phyloP scores from a whole-genome alignment of 2,329 filamentous ascomycete species.

The Calonectria hongkongensis region DNA sequence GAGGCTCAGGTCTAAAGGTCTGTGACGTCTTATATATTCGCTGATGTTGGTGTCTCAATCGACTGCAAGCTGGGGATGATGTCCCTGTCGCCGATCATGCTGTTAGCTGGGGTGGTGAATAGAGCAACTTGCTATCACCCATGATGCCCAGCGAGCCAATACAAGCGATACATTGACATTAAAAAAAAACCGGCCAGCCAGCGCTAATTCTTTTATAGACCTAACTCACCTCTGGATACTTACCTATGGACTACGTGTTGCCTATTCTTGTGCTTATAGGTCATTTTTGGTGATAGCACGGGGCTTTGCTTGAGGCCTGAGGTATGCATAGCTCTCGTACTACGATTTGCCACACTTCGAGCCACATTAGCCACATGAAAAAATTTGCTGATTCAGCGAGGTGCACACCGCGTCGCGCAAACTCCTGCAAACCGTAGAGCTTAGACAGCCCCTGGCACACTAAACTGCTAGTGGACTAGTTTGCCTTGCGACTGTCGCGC shows the following conservation, averaged over 20 bases:
- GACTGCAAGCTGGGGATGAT: neutral
- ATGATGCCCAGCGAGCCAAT: neutral
- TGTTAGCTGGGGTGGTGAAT: neutral
- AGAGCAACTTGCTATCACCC: neutral
- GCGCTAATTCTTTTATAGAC: too few relatives aligned
- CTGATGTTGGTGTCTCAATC: neutral
- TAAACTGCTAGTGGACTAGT: constrained; percentile 20
- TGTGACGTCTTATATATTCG: neutral
- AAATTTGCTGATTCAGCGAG: constrained; percentile 37
- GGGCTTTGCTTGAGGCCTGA: neutral
- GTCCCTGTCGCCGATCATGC: neutral
- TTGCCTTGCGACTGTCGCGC: constrained; percentile 44
- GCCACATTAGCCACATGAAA: constrained; percentile 3
- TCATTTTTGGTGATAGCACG: too few relatives aligned
- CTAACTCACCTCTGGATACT: too few relatives aligned
- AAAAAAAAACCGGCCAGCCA: neutral
- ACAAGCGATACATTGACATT: neutral
- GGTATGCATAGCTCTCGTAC: neutral
- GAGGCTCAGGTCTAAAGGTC: neutral
- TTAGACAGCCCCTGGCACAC: neutral
- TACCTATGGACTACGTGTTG: too few relatives aligned
- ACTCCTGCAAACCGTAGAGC: neutral
- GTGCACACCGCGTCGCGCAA: constrained; percentile 28
- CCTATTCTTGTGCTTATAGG: neutral
- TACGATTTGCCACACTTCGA: neutral